Base-by-base conservation (phyloP, 495 filamentous ascomycete species). In the Gamarada debralockiae region DNA sequence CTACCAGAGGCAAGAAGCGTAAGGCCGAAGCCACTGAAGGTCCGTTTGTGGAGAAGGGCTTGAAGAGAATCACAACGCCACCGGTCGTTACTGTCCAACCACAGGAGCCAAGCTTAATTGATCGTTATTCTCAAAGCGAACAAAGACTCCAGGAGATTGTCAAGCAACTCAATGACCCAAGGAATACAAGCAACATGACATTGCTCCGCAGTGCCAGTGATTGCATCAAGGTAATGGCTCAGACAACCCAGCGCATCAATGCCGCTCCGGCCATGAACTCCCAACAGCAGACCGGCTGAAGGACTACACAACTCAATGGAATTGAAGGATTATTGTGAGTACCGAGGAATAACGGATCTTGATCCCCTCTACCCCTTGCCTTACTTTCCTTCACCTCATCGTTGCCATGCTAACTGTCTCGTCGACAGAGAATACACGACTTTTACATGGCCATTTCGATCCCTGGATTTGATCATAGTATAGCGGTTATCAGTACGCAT, bases 401-500 rank as follows among this genome's bases (percentile, higher is more conserved):
- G 17, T 23, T 20, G 13, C 5, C 40, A 43, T 45, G 13, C 50
- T 52, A 31, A 52, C 27, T 18, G 5, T 39, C 18, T 20, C 33
- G 18, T 39, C 34, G 17, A 38, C 31, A 24, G 37, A 20, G 18
- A 39, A 39, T n/a, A n/a, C 4, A 20, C 37, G 14, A 39, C 14
- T 15, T 39, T n/a, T 39, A n/a, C 18, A 4, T 39, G 6, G 37
- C 5, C n/a, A 15, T 4, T 15, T 14, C 37, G 6, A 39, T 39
- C 18, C 37, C 6, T 6, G 37, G 37, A 15, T 15, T 14, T 39
- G 18, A 39, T 20, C 24, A 33, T 9, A 55, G 44, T 48, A 58
- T 49, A 41, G 47, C 60, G 56, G 40, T 49, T 47, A 49, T 44
- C 60, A 62, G 60, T 53, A 62, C 60, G 60, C 59, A 55, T 45